phyloP scores from a whole-genome alignment of 164 flowering plant species.

The Buxus sempervirens region DNA sequence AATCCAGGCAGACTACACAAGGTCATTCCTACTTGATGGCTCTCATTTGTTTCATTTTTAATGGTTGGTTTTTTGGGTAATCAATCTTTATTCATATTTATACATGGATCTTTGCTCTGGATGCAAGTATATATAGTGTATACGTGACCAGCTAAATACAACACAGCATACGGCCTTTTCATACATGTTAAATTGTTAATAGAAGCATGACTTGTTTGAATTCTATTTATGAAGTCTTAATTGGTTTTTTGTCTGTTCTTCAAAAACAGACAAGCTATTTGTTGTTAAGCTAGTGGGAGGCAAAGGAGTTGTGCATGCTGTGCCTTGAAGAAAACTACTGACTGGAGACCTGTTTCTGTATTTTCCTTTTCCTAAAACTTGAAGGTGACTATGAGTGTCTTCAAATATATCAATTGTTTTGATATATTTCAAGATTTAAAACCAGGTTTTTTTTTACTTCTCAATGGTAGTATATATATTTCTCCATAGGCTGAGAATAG shows the following conservation, averaged over 20 bases:
- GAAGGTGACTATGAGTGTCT: too few relatives aligned
- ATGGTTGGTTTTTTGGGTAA: neutral
- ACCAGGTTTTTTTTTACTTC: too few relatives aligned
- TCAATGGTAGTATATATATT: too few relatives aligned
- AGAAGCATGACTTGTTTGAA: neutral
- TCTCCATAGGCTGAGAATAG: neutral
- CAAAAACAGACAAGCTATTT: neutral
- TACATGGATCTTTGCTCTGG: neutral
- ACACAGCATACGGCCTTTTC: neutral
- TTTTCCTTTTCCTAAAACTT: too few relatives aligned
- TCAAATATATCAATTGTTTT: too few relatives aligned
- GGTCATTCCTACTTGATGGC: slow-evolving; percentile 31
- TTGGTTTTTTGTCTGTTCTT: too few relatives aligned
- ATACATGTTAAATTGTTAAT: neutral
- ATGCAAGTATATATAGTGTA: neutral
- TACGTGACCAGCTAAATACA: neutral
- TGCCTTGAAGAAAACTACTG: too few relatives aligned
- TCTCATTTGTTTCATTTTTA: neutral
- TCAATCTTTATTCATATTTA: neutral
- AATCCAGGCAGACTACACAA: slow-evolving; percentile 90
- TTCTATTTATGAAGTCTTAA: neutral
- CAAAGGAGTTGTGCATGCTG: too few relatives aligned
- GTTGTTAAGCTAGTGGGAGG: neutral
- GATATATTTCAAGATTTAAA: too few relatives aligned
- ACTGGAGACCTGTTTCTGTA: too few relatives aligned